Percentiles rank a stretch among this genome's conserved stretches.
Conservation (phyloP, 176 grass and related monocot species). For the Typha latifolia region DNA sequence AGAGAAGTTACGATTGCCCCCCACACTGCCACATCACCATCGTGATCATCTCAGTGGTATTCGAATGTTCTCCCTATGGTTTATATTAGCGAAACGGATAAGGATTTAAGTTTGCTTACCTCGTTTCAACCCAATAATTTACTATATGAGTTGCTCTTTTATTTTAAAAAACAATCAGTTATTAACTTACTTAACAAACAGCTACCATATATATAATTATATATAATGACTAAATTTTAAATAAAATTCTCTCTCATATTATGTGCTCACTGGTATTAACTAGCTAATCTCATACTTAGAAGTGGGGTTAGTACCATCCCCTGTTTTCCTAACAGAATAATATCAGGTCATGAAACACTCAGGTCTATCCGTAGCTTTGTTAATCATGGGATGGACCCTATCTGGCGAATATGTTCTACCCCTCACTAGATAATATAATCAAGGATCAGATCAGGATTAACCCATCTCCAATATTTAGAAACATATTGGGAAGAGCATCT, state of each 20-base stretch:
- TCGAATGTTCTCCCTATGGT: background rate
- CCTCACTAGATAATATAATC: background rate
- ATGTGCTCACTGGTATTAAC: background rate
- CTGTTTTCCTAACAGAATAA: background rate
- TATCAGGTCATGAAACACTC: background rate
- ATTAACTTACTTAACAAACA: too few species aligned
- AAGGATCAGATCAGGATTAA: background rate
- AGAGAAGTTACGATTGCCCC: too few species aligned
- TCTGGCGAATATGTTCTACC: background rate
- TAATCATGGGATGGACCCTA: background rate
- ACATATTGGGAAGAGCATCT: background rate
- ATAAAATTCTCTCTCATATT: too few species aligned
- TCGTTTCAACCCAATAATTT: background rate
- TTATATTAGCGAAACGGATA: background rate
- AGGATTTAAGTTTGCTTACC: background rate
- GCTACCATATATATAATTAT: too few species aligned
- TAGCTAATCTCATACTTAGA: background rate
- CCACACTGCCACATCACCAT: too few species aligned
- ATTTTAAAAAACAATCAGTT: too few species aligned
- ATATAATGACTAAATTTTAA: too few species aligned
- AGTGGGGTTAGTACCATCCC: background rate
- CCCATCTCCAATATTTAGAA: background rate
- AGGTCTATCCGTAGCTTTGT: background rate
- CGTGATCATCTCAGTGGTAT: too few species aligned
- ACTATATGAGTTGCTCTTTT: background rate